Evolutionary conservation across 768 basidiomycete genomes (phyloP), one percentile per base, ranked within the genome.

Genomic region (Hypholoma fasciculare): DNA sequence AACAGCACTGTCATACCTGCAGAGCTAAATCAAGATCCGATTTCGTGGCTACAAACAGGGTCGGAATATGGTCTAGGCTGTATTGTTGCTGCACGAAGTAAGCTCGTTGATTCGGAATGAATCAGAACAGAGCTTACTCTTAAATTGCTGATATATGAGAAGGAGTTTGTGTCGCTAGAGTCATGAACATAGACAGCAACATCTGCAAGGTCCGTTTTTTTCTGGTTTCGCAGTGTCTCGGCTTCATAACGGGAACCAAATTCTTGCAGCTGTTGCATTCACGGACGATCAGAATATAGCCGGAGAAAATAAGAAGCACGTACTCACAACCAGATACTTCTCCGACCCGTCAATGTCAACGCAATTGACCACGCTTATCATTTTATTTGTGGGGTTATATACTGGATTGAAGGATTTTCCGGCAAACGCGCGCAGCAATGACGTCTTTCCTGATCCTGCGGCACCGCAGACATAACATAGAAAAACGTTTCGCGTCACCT

Each of bases 111-210:
- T 17, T 44, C 42, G 7, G 3, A 47, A 53, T 17, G 19, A 4
- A 19, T 38, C 37, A 5, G 42, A 48, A 54, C 30, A 49, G 9
- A 54, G 72, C 71, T 65, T 69, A 96, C 95, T 71, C 96, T 85
- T 66, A 98, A 77, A 75, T 96, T 97, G 65, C 94, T 96, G 71
- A 99, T 94, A 74, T 98, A 97, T 48, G 94, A 96, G 72, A 99
- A 99, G 9, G 94, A 97, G 74, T 99, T 98, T 40, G 96, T 98
- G 70, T 99, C 96, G 69, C 93, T 95, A 48, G 96, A 98, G 74
- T 99, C 96, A 67, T 98, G 88, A 34, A 98, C 94, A 69, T 96
- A 98, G 61, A 96, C 83, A 60, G 98, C 91, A 42, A 98, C 92
- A 73, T 99, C 96, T 17, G 92, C 93, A 46, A 92, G 75, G 70